Evolutionary conservation across 2,329 filamentous ascomycete genomes (phyloP), one percentile per base, ranked within the genome.

Genomic region (Ceratocystis harringtonii): DNA sequence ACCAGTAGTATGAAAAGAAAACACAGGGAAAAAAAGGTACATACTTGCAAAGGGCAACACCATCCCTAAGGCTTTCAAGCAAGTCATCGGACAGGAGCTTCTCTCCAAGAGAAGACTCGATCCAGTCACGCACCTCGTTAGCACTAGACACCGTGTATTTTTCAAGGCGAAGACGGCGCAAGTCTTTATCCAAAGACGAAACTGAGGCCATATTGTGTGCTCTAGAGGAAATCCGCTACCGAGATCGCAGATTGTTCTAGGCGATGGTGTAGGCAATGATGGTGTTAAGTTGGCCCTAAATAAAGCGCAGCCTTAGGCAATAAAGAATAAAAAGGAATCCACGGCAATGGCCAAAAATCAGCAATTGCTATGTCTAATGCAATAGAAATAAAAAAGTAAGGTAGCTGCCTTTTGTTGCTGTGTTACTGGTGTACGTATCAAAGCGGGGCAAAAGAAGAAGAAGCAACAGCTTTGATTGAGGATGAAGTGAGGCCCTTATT

Each of bases 101-200:
- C 73, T 92, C 87, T 68, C 88, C 89, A 43, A 99, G 77, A 1
- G 85, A 81, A 48, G 84, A 82, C 75, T 96, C 91, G 69, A 99
- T 92, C 90, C 94, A 99, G 69, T 79, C 75, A 60, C 86, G 85
- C 22, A 85, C 87, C 78, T 97, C 92, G 70, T 90, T 90, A 63
- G 91, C 92, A 50, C 92, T 92, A 71, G 88, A 85, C 25, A 91
- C 90, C 1, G 92, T 97, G 77, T 96, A 97, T 77, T 92, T 89
- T 68, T 92, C 89, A 72, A 96, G 81, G 76, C 94, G 92, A 81
- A 97, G 76, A 75, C 86, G 91, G 81, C 90, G 89, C 84, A 99
- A 82, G 79, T 99, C 94, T 76, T 92, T 92, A 77, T 97, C 94
- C 68, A 99, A 80, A 69, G 90, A 96, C 69, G 90, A 84, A 41